Evolutionary conservation across 768 basidiomycete genomes (phyloP), one percentile per base, ranked within the genome.

Genomic region (Dacryopinax spathularia): DNA sequence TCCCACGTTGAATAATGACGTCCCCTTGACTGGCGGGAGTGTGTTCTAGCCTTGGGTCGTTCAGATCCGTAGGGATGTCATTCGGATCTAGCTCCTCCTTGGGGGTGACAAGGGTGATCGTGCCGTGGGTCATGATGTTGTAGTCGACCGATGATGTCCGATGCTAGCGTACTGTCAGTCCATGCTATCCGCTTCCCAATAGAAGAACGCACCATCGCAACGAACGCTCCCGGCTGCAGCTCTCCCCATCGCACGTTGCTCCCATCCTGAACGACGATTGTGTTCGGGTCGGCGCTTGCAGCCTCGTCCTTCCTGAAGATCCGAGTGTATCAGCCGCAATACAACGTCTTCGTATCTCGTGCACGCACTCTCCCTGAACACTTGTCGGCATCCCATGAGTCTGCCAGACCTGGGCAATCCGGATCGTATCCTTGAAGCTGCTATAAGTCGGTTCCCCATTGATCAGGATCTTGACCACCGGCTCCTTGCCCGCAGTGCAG

Each of bases 111-210:
- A 56, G 48, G 6, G 48, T 29, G 25, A 56, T 56, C 48, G 48
- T 56, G 10, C 48, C 48, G 29, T 56, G 48, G 25, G 48, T 56
- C 48, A 56, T 27, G 48, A 56, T 56, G 48, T 56, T 56, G 48
- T 56, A 56, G 29, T 56, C 48, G 13, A 56, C 48, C 10, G 48
- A 56, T 9, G 48, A 56, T 3, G 48, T 56, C 3, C 48, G 48
- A 18, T 56, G 48, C 48, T 56, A n/a, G n/a, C n/a, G n/a, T n/a
- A n/a, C n/a, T n/a, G n/a, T n/a, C n/a, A n/a, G n/a, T n/a, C n/a
- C n/a, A n/a, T n/a, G n/a, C n/a, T n/a, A n/a, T n/a, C n/a, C n/a
- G n/a, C n/a, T n/a, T n/a, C n/a, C n/a, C n/a, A n/a, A n/a, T 5
- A 56, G 25, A 31, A 29, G 9, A 15, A 20, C 48, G 48, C 48